Conservation (phyloP, 1,284 basidiomycete species). For the Puccinia triticina region DNA sequence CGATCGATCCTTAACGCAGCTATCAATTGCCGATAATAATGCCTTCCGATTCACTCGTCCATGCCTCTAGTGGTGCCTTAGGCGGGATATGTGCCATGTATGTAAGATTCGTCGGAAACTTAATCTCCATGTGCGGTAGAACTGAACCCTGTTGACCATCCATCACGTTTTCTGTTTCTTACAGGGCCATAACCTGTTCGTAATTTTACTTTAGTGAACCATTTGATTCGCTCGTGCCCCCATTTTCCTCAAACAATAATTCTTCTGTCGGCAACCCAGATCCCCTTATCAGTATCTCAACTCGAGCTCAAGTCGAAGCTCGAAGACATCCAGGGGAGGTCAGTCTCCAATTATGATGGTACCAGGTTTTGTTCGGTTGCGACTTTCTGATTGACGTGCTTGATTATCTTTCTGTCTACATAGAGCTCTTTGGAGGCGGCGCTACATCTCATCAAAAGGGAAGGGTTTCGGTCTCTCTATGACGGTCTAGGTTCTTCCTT, state of each 20-base stretch:
- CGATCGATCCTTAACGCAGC: too few relatives aligned
- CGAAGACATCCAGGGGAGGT: slow-evolving; percentile 73
- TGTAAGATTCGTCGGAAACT: slow-evolving; percentile 62
- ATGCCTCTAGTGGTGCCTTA: slow-evolving; percentile 83
- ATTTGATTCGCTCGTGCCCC: slow-evolving; percentile 45
- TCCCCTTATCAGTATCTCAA: slow-evolving; percentile 88
- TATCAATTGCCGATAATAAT: slow-evolving; percentile 1
- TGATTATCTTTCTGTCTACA: not conserved
- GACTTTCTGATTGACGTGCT: not conserved
- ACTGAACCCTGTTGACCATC: slow-evolving; percentile 4
- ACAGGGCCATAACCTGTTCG: slow-evolving; percentile 45
- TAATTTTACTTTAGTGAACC: not conserved
- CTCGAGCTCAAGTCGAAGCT: slow-evolving; percentile 86
- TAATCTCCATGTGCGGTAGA: slow-evolving; percentile 25
- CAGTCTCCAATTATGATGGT: slow-evolving; percentile 55
- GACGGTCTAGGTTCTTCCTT: slow-evolving; percentile 83
- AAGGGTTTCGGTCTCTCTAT: slow-evolving; percentile 84
- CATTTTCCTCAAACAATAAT: slow-evolving; percentile 29
- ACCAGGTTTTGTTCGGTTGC: slow-evolving; percentile 62
- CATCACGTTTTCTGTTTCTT: slow-evolving; percentile 50
- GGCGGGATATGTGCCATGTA: slow-evolving; percentile 87
- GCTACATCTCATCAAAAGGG: slow-evolving; percentile 69
- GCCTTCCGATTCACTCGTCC: slow-evolving; percentile 75
- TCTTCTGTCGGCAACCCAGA: slow-evolving; percentile 63
- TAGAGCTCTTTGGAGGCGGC: slow-evolving; percentile 56